Base-by-base conservation (phyloP, 768 basidiomycete genomes). In the Macrolepiota fuliginosa region DNA sequence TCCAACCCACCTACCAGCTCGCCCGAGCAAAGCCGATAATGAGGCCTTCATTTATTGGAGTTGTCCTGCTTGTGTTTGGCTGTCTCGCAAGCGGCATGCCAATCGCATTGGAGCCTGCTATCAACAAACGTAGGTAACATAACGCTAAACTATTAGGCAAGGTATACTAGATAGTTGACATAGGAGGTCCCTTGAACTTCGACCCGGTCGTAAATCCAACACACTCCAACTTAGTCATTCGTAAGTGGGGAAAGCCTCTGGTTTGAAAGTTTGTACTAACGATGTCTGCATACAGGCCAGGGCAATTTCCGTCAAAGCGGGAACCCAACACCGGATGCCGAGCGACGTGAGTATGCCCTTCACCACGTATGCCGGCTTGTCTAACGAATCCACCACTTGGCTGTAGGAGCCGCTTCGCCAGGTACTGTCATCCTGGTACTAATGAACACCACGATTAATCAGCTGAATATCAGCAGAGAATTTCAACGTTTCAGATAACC, bases 241-340 rank as follows among this genome's bases (percentile, higher is more conserved):
- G 42, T 45, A n/a, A 45, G 42, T 17, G 7, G 42, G n/a, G 4
- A 45, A 45, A 15, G 39, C n/a, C n/a, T 15, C 4, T 45, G 7
- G 42, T n/a, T 17, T 19, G 17, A 7, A 19, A 17, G 7, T 45
- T 45, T 45, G 9, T 9, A n/a, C 42, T n/a, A 7, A 2, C n/a
- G n/a, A 45, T 45, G 42, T 45, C 42, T 7, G 29, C 7, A 45
- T 7, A 19, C 10, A 19, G 19, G 19, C 42, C 42, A 6, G n/a
- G 17, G 40, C 29, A 56, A 56, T 25, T 56, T 56, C 25, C 36
- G 27, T 10, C 39, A 46, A 17, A 27, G 11, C 13, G 55, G 55
- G 15, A 57, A 57, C 40, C 2, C 46, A 9, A 57, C 56, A 7
- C 56, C 56, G 25, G 56, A 57, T 12, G 17, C 42, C n/a, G 56